These are phyloP conservation scores for Crithidia thermophila DNA, from an alignment of 208 protist species.

Conservation along the genomic window DNA sequence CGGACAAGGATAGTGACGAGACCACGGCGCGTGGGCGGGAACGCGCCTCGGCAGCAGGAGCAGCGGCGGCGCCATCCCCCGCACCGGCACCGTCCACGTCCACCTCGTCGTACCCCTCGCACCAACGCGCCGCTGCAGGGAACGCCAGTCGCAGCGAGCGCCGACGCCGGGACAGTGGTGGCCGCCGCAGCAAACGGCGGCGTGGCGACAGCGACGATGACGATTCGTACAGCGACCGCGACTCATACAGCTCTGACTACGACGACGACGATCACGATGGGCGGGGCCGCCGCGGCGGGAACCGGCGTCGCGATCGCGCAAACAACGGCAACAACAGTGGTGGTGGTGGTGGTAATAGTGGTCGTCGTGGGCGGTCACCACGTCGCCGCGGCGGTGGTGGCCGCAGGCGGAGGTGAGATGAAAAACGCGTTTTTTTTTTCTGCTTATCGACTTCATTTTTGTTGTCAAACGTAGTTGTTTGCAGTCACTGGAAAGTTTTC, in stretches of 20 bases:
- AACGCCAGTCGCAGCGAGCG: background rate
- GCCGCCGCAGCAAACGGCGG: background rate
- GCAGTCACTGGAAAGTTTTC: too few species aligned
- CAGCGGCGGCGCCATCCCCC: background rate
- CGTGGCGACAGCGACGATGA: background rate
- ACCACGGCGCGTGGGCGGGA: background rate
- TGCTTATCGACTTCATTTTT: too few species aligned
- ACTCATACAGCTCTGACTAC: background rate
- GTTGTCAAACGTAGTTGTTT: too few species aligned
- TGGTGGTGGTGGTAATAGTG: background rate
- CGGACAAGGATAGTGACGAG: background rate
- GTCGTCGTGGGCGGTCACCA: constrained; percentile 2
- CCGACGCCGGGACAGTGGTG: background rate
- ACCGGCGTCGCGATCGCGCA: background rate
- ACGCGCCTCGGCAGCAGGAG: background rate
- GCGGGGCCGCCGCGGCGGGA: background rate
- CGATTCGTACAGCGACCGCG: constrained; percentile 7
- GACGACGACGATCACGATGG: constrained; percentile 5
- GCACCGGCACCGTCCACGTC: too few species aligned
- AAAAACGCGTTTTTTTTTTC: too few species aligned
- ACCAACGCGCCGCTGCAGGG: background rate
- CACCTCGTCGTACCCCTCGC: background rate
- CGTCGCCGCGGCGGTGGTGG: background rate
- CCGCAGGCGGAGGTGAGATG: too few species aligned
- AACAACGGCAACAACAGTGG: constrained; percentile 3